Percentiles rank a stretch among this genome's conserved stretches.
phyloP scores from a whole-genome alignment of 2,329 filamentous ascomycete genomes.

The Didymella pinodella region DNA sequence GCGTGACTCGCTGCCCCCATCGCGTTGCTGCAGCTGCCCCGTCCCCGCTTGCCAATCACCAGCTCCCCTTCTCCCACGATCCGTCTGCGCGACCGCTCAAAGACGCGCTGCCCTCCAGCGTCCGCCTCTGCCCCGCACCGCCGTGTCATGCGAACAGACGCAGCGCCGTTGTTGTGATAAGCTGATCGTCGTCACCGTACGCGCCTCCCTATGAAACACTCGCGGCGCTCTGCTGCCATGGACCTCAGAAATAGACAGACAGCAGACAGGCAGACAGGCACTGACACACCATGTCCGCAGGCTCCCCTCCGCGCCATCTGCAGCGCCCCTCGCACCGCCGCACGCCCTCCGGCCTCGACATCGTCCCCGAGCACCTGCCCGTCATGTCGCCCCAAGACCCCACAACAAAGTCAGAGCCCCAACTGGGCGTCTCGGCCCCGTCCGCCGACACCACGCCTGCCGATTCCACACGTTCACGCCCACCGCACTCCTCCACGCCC shows the following conservation, averaged over 20 bases:
- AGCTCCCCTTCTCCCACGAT: conserved; percentile 40
- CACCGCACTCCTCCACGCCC: conserved; percentile 60
- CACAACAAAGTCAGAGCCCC: conserved; percentile 43
- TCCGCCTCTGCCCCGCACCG: conserved; percentile 20
- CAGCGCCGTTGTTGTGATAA: conserved; percentile 15
- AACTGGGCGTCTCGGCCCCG: conserved; percentile 38
- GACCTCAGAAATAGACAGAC: conserved; percentile 11
- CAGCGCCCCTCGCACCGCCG: conserved; percentile 42
- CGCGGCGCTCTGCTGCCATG: conserved; percentile 4
- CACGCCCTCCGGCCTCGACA: conserved; percentile 39
- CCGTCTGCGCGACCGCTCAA: conserved; percentile 18
- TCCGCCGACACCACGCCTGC: conserved; percentile 17
- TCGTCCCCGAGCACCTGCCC: conserved; percentile 42
- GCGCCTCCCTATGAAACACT: conserved; percentile 24
- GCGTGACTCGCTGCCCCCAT: conserved; percentile 16
- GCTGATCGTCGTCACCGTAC: conserved; percentile 30
- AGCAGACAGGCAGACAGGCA: conserved; percentile 15
- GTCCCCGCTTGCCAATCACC: conserved; percentile 42
- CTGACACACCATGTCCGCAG: conserved; percentile 43
- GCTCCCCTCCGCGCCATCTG: conserved; percentile 33
- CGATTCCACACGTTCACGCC: conserved; percentile 53
- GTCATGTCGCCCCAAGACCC: conserved; percentile 40
- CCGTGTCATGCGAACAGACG: conserved; percentile 42
- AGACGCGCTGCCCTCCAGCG: conserved; percentile 3
- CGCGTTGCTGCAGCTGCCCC: conserved; percentile 26